Evolutionary conservation across 371 early-diverging fungal genomes (phyloP), one percentile per base, ranked within the genome.

Genomic region (Lichtheimia hyalospora): DNA sequence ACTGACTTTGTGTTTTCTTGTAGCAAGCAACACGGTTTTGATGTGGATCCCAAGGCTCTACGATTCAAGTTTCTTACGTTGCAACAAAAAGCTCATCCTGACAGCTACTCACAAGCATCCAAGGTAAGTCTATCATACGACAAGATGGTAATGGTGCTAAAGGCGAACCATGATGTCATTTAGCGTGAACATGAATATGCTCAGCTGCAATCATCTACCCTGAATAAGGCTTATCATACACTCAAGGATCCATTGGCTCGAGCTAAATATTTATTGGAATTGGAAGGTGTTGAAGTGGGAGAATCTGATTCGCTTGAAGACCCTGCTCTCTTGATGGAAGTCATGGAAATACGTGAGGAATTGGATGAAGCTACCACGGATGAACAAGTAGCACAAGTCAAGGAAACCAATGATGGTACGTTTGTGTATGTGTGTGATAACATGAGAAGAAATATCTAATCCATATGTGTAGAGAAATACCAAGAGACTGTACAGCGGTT

Each of bases 21-120:
- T 60, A 84, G 88, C 41, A 64, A 74, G 20, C 68, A 76, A 27
- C 79, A 79, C 5, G 68, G 68, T 1, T 95, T 88, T 68, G 86
- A 90, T 60, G 71, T 95, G 18, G 90, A 93, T 67, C 49, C 79
- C 28, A 81, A 73, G 43, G 71, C 71, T 5, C 63, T 96, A 60
- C 79, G 88, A 39, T 74, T 65, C 54, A 75, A 78, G 39, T 96
- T 93, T 67, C 70, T 94, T 25, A 70, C 57, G 44, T 70, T 93
- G 49, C 96, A 96, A 69, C 92, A 91, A 77, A 76, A 71, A 7
- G 90, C 92, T 8, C 96, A 96, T 72, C 96, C 96, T 6, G 96
- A 96, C 69, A 88, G 88, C 34, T 91, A 81, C 58, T 83, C 91
- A 5, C 84, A 84, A 41, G 84, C 82, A 70, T 78, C 79, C 44